phyloP scores from a whole-genome alignment of 169 alveolate genomes.

The Plasmodium gallinaceum region DNA sequence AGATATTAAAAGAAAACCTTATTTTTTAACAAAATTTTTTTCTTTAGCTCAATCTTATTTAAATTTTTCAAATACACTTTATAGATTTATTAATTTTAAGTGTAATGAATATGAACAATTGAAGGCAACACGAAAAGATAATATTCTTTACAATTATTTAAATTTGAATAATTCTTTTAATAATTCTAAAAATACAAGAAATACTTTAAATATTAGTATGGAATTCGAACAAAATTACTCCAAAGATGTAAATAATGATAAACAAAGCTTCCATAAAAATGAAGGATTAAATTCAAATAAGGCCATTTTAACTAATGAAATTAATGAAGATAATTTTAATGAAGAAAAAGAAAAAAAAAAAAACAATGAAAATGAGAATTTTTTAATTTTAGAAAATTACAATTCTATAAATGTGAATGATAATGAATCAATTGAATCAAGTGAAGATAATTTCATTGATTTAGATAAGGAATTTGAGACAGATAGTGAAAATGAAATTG shows the following conservation, averaged over 20 bases:
- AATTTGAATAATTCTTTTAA: no score
- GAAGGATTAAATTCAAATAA: not conserved
- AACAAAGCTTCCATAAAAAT: not conserved
- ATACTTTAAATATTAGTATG: not conserved
- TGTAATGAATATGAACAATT: constrained; percentile 64
- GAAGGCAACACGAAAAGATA: not conserved
- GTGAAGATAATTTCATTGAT: constrained; percentile 44
- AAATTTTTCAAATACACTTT: constrained; percentile 36
- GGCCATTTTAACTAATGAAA: not conserved
- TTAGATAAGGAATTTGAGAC: constrained; percentile 71
- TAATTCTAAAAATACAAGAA: no score
- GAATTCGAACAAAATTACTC: not conserved
- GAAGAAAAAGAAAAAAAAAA: not conserved
- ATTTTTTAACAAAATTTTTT: constrained; percentile 66
- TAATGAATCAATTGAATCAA: constrained; percentile 2
- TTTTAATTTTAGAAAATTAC: not conserved
- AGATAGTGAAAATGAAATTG: constrained; percentile 25
- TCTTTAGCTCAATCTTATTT: constrained; percentile 62
- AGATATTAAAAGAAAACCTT: constrained; percentile 63
- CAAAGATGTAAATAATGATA: no score
- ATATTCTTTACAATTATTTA: not conserved
- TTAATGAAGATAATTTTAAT: not conserved
- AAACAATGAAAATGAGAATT: not conserved
- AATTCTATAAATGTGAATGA: not conserved
- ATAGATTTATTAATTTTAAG: constrained; percentile 64